phyloP scores from a whole-genome alignment of 2,329 filamentous ascomycete species.

The Ceratocystis ficicola region DNA sequence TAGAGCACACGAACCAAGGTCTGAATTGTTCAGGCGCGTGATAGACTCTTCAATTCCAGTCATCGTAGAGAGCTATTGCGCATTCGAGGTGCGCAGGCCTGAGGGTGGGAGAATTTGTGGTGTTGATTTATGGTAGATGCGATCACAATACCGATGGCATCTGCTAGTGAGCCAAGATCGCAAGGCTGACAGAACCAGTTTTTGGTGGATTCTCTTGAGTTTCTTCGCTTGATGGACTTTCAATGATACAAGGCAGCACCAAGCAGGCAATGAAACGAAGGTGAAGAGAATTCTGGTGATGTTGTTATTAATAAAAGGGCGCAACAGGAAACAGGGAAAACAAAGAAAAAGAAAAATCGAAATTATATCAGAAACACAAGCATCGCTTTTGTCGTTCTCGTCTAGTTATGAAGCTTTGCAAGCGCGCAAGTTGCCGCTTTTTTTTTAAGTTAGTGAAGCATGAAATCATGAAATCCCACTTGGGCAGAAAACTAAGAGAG shows the following conservation, averaged over 20 bases:
- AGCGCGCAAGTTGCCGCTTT: slow-evolving; percentile 3
- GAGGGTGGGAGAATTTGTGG: background rate
- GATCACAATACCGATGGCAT: background rate
- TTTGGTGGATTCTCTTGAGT: background rate
- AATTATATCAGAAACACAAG: background rate
- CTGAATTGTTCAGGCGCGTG: slow-evolving; percentile 44
- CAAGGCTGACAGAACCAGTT: slow-evolving; percentile 2
- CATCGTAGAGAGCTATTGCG: slow-evolving; percentile 19
- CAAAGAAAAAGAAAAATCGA: background rate
- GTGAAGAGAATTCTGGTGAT: background rate
- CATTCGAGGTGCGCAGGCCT: slow-evolving; percentile 14
- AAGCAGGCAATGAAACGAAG: background rate
- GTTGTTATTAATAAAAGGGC: background rate
- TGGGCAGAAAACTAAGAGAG: background rate
- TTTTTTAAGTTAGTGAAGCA: slow-evolving; percentile 1
- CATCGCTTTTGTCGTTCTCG: background rate
- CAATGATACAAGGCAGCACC: background rate
- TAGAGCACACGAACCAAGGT: slow-evolving; percentile 38
- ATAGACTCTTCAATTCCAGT: slow-evolving; percentile 50
- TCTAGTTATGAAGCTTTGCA: background rate
- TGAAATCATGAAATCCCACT: background rate
- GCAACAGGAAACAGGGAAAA: background rate
- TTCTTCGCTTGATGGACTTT: background rate
- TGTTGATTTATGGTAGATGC: background rate
- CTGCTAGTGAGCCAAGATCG: background rate